Evolutionary conservation across 768 basidiomycete genomes (phyloP).

Genomic region (Naematelia aurantialba): DNA sequence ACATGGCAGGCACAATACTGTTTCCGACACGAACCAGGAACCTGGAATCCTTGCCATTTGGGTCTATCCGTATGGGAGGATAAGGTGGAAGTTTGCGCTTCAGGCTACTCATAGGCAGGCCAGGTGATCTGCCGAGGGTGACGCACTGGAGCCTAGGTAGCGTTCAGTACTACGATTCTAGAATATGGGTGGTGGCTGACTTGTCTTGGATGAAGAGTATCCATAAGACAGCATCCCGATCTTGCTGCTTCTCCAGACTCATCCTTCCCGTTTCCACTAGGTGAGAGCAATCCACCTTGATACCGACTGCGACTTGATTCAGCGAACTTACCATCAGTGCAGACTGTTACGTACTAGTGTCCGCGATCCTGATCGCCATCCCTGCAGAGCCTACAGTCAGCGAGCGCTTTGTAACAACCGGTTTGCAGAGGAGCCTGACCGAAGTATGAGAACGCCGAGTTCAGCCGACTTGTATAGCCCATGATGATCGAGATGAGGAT

Average conservation of each 20-base stretch:
- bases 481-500: neutral
- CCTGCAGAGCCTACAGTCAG: neutral
- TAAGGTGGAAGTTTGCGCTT: neutral
- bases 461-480: neutral
- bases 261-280: neutral
- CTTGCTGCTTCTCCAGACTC: neutral
- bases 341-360: neutral
- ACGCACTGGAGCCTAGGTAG: neutral
- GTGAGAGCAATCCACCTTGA: neutral
- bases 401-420: neutral
- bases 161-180: neutral
- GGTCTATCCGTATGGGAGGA: no score
- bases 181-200: neutral
- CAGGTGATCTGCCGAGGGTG: neutral
- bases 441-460: neutral
- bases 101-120: neutral
- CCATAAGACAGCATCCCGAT: neutral
- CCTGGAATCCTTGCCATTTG: no score
- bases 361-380: neutral
- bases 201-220: neutral
- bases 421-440: neutral
- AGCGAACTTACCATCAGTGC: neutral
- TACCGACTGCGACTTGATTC: neutral
- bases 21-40: neutral
- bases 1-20: neutral